Conservation (phyloP, 768 basidiomycete genomes). For the Myochromella boudieri region DNA sequence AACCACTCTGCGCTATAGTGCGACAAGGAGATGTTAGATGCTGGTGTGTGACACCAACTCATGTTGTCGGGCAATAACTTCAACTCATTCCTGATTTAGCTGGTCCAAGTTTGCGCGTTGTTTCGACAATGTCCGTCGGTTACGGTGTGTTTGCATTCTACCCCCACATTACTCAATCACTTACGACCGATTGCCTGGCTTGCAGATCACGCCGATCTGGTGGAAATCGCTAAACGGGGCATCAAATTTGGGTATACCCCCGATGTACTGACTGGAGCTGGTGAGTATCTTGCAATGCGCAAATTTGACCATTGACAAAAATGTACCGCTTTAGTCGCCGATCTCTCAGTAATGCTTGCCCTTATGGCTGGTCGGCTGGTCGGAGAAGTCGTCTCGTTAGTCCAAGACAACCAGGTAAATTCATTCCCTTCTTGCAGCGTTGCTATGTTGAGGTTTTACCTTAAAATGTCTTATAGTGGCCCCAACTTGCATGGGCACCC, state of each 20-base stretch:
- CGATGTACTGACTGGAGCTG: conserved; percentile 90
- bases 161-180: background rate
- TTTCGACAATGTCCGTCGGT: conserved; percentile 93
- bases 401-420: conserved; percentile 67
- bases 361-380: conserved; percentile 92
- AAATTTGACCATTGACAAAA: background rate
- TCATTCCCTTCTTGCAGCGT: no score
- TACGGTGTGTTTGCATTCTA: conserved; percentile 51
- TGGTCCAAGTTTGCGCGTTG: conserved; percentile 71
- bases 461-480: conserved; percentile 64
- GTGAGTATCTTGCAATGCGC: conserved; percentile 31
- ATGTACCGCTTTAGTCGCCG: conserved; percentile 63
- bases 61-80: background rate
- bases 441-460: no score
- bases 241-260: conserved; percentile 90
- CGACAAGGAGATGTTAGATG: conserved; percentile 68
- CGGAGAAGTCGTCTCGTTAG: conserved; percentile 59
- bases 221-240: conserved; percentile 54
- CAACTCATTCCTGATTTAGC: conserved; percentile 38
- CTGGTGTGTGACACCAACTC: conserved; percentile 32
- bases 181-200: background rate
- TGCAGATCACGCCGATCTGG: conserved; percentile 78
- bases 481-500: conserved; percentile 73
- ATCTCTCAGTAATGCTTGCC: conserved; percentile 85
- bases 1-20: conserved; percentile 42